Conservation (phyloP, 2,329 filamentous ascomycete genomes). For the Tolypocladium sp. region DNA sequence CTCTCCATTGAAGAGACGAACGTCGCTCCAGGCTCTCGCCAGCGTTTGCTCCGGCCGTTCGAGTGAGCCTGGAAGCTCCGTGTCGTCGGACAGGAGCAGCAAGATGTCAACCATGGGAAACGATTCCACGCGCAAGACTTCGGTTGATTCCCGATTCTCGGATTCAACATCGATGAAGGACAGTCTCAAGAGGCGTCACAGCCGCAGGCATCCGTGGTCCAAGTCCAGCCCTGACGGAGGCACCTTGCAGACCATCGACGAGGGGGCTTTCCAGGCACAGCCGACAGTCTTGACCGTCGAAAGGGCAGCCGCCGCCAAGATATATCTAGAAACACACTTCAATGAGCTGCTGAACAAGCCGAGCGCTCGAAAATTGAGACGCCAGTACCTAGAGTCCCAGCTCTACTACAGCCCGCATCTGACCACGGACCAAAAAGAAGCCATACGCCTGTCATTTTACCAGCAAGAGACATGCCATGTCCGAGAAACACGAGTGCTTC, state of each 20-base stretch:
- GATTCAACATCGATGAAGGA: constrained; percentile 10
- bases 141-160: constrained; percentile 20
- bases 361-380: constrained; percentile 17
- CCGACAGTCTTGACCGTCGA: constrained; percentile 57
- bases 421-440: constrained; percentile 43
- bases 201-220: constrained; percentile 23
- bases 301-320: constrained; percentile 68
- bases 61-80: constrained; percentile 12
- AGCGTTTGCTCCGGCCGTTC: constrained; percentile 8
- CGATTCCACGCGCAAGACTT: constrained; percentile 21
- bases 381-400: constrained; percentile 30
- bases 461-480: constrained; percentile 64
- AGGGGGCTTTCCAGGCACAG: constrained; percentile 13
- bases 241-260: constrained; percentile 24
- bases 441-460: constrained; percentile 49
- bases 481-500: constrained; percentile 59
- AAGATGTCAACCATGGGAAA: constrained; percentile 13
- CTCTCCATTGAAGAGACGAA: constrained; percentile 9
- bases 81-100: constrained; percentile 17
- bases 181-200: constrained; percentile 13
- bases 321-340: constrained; percentile 80
- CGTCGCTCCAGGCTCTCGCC: constrained; percentile 15
- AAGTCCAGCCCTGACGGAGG: constrained; percentile 25
- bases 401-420: constrained; percentile 47
- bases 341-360: constrained; percentile 53